These are phyloP conservation scores for Yamadazyma nakazawae DNA, from an alignment of 805 yeast species.

Conservation along the genomic window DNA sequence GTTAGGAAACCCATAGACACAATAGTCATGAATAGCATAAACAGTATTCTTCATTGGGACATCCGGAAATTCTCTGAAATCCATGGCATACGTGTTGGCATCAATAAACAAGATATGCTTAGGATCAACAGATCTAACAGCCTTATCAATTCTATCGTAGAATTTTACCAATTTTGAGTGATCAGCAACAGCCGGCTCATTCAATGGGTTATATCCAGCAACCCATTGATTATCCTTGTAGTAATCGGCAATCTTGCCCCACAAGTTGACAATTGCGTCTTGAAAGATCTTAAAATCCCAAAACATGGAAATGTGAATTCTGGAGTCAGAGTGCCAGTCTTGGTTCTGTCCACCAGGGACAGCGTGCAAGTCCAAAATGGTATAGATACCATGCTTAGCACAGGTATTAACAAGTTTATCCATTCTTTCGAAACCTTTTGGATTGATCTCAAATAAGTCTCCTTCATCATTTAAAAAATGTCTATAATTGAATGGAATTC, in stretches of 20 bases:
- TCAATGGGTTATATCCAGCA: slow-evolving; percentile 54
- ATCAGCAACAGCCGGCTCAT: slow-evolving; percentile 49
- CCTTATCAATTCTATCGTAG: slow-evolving; percentile 37
- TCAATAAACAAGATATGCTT: slow-evolving; percentile 49
- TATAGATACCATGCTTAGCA: slow-evolving; percentile 45
- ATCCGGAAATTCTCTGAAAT: slow-evolving; percentile 45
- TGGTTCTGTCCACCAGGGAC: slow-evolving; percentile 55
- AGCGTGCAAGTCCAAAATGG: slow-evolving; percentile 48
- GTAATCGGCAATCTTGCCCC: slow-evolving; percentile 44
- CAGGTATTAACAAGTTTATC: slow-evolving; percentile 44
- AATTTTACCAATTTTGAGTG: slow-evolving; percentile 39
- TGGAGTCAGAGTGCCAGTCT: slow-evolving; percentile 52
- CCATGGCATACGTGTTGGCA: slow-evolving; percentile 51
- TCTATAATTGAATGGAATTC: slow-evolving; percentile 52
- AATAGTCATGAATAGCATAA: slow-evolving; percentile 50
- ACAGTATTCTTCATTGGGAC: slow-evolving; percentile 44
- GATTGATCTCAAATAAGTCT: slow-evolving; percentile 41
- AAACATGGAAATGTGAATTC: slow-evolving; percentile 44
- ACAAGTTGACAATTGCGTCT: slow-evolving; percentile 43
- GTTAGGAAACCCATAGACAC: slow-evolving; percentile 44
- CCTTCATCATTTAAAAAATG: slow-evolving; percentile 47
- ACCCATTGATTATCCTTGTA: slow-evolving; percentile 47
- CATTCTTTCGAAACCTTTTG: slow-evolving; percentile 43
- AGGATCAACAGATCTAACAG: slow-evolving; percentile 43
- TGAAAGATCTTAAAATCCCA: slow-evolving; percentile 51